Evolutionary conservation across 768 basidiomycete species (phyloP), one percentile per base, ranked within the genome.

Genomic region (Macrocybe gigantea): DNA sequence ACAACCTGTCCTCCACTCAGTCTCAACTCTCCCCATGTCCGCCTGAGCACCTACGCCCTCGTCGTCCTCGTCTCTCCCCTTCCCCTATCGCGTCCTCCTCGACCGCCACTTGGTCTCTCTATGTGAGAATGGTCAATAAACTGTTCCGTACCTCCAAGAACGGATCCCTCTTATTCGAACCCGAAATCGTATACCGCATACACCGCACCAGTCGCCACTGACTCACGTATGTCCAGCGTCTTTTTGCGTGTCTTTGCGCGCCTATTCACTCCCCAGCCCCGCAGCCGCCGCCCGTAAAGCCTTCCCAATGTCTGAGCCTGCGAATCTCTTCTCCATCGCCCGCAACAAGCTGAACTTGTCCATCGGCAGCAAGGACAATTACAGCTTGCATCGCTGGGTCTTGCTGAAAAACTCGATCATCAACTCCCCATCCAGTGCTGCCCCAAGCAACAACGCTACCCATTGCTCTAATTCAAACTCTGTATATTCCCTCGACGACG

Each of bases 131-230:
- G 88, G 84, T 88, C 76, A 82, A 88, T 73, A 87, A 82, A 81
- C 81, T 82, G 64, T 73, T 81, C 63, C 85, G 83, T 57, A 83
- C 74, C 68, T 83, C 84, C 63, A 85, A 82, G 76, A 83, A 88
- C 85, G 86, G 88, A 74, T 83, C 85, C 68, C 78, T 88, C 51
- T 79, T 88, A 62, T 90, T 90, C 67, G 87, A 88, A 73, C 88
- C 88, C 52, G 82, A 85, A 73, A 83, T 88, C 68, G 87, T 88
- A 67, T 80, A 88, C 69, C 88, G 88, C 67, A 90, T 90, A 90
- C 80, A 83, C 72, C 50, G 42, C 51, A 53, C 48, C 32, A 41
- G 48, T 41, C 51, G 49, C 14, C 44, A 51, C 44, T 46, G 51
- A 46, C 56, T 63, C 34, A 38, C 46, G 38, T 31, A n/a, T 42